Evolutionary conservation across 208 protist genomes (phyloP), one percentile per base, ranked within the genome.

Genomic region (Leptomonas pyrrhocoris): DNA sequence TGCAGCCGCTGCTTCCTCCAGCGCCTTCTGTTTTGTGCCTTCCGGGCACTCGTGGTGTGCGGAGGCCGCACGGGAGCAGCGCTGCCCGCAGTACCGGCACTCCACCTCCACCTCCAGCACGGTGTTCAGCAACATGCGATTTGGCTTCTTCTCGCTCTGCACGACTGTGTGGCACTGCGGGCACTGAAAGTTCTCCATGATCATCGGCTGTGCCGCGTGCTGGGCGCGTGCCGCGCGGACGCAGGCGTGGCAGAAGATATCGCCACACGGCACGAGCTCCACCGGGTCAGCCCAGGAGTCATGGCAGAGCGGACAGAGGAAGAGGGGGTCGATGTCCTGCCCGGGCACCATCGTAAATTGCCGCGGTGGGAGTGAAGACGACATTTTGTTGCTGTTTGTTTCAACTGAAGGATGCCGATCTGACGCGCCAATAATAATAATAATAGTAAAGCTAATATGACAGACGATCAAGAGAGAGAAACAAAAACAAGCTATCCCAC

Each of bases 91-190:
- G 40, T 77, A 60, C 21, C 56, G 18, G 54, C 91, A 94, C 60
- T 82, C 63, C 43, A 90, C 84, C 57, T 69, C 70, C n/a, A 94
- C 72, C 27, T 57, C 51, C 38, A 85, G 55, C 19, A 86, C 79
- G 27, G 93, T 62, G 77, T 94, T 94, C 31, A 91, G 61, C 43
- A 94, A 69, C 40, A 79, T 77, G 21, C 88, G 88, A 50, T 96
- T 85, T 13, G 91, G 86, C 56, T 54, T 69, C 50, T 81, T 80
- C 13, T 61, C 68, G 6, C 49, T 74, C 45, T 69, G 53, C 51
- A 92, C 78, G 19, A 42, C 21, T 7, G 56, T 68, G 43, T 88
- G 82, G 66, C 91, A 96, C 28, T 86, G 51, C 0, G 91, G 84
- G 62, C 86, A 96, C 50, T 56, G 72, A 23, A 70, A 69, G 71